Evolutionary conservation across 176 grass and related monocot species (phyloP).

Genomic region (Triticum dicoccoides): DNA sequence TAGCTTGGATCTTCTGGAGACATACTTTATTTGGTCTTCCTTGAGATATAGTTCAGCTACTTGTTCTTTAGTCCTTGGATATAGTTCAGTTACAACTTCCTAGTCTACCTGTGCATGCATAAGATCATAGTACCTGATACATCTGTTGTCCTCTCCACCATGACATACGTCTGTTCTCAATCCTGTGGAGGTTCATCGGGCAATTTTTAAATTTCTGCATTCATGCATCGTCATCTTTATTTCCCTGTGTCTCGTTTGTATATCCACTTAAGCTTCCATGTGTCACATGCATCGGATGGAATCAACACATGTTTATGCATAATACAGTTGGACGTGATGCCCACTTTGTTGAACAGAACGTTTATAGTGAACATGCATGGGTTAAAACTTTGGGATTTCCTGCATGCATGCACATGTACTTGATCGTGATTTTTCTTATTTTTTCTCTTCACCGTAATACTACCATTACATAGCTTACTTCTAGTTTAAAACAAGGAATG

Average conservation of each 20-base stretch:
- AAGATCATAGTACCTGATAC: constrained; percentile 46
- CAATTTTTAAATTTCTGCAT: too few species aligned
- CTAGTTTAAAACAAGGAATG: not conserved
- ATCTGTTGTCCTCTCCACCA: constrained; percentile 1
- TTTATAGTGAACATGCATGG: constrained; percentile 11
- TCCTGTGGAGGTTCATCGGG: not conserved
- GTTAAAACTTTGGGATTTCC: not conserved
- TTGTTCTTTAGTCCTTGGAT: too few species aligned
- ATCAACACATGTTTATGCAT: not conserved
- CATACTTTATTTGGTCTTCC: constrained; percentile 31
- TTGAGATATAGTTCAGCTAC: constrained; percentile 13
- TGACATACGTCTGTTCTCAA: not conserved
- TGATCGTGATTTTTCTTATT: not conserved
- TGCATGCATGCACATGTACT: constrained; percentile 18
- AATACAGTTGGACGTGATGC: not conserved
- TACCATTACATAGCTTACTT: not conserved
- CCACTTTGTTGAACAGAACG: not conserved
- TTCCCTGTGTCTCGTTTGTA: not conserved
- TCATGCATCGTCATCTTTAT: not conserved
- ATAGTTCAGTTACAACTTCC: constrained; percentile 23
- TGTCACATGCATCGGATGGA: not conserved
- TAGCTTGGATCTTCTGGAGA: constrained; percentile 40
- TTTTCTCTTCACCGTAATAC: not conserved
- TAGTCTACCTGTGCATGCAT: constrained; percentile 21
- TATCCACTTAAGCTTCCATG: not conserved